Percentiles rank a stretch among this genome's conserved stretches.
These are phyloP conservation scores for Dimocarpus longan DNA, from an alignment of 345 rosid genomes.

Conservation along the genomic window DNA sequence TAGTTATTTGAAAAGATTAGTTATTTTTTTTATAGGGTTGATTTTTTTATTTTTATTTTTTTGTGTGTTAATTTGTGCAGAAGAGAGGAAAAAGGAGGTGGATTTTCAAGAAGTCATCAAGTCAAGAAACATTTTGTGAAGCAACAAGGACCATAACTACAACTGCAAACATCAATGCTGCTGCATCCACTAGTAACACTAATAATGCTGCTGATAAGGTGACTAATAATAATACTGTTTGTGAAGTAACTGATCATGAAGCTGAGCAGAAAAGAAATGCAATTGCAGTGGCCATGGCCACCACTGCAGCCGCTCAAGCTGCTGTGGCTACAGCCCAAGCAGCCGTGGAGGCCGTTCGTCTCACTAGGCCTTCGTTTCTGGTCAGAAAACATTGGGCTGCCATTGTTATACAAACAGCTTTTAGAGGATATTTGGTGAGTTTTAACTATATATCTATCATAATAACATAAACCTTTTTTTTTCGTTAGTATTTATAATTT, in stretches of 20 bases:
- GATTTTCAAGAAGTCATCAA: constrained; percentile 57
- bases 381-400: constrained; percentile 66
- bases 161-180: constrained; percentile 15
- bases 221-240: neutral
- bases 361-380: constrained; percentile 46
- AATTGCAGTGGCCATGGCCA: constrained; percentile 57
- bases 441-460: neutral
- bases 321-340: constrained; percentile 61
- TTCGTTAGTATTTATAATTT: no score
- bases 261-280: constrained; percentile 37
- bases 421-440: constrained; percentile 81
- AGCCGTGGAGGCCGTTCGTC: constrained; percentile 55
- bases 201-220: neutral
- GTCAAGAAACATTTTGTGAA: constrained; percentile 40
- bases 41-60: neutral
- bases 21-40: no score
- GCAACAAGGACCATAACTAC: constrained; percentile 27
- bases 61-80: constrained; percentile 36
- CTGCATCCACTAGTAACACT: neutral
- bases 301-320: constrained; percentile 58
- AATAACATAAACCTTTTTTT: no score
- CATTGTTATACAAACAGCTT: constrained; percentile 70
- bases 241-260: constrained; percentile 25
- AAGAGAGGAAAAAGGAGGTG: constrained; percentile 70
- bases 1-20: no score